Evolutionary conservation across 2,329 filamentous ascomycete genomes (phyloP), one percentile per base, ranked within the genome.

Genomic region (Bipolaris zeicola): DNA sequence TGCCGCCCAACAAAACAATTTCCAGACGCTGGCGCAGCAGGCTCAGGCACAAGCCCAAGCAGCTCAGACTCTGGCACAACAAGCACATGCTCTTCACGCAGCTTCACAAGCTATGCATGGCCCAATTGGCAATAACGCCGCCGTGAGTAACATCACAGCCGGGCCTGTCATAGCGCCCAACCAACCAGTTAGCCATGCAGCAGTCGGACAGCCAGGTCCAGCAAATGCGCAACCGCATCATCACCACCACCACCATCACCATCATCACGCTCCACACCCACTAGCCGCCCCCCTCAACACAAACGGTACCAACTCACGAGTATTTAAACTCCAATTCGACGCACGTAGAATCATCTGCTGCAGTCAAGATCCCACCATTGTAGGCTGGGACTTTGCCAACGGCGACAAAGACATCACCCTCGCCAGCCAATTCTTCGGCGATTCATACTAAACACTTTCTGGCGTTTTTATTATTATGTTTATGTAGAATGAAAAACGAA

Each of bases 301-400:
- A 24, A 77, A 79, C 50, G 67, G 66, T 28, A 73, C 71, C 16
- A 82, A 81, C 34, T 83, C 85, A 10, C 77, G 95, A 22, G 90
- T 99, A 3, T 99, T 98, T 81, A 99, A 99, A 77, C 82, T 98
- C 34, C 95, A 99, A 75, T 99, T 97, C 66, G 95, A 99, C 72
- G 91, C 92, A 0, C 85, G 92, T 20, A 88, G 93, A 67, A 96
- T 99, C 65, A 89, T 99, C 52, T 97, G 93, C 79, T 97, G 94
- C 73, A 95, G 90, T 62, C 93, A 98, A 75, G 92, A 95, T 54
- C 88, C 88, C 37, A 87, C 89, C 14, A 98, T 99, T 70, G 92
- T 98, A 0, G 95, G 93, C 0, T 99, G 95, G 95, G 95, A 99
- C 76, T 99, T 98, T 82, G 95, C 92, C 57, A 91, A 92, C 65